Conservation (phyloP, 768 basidiomycete genomes). For the Serendipita sp. region DNA sequence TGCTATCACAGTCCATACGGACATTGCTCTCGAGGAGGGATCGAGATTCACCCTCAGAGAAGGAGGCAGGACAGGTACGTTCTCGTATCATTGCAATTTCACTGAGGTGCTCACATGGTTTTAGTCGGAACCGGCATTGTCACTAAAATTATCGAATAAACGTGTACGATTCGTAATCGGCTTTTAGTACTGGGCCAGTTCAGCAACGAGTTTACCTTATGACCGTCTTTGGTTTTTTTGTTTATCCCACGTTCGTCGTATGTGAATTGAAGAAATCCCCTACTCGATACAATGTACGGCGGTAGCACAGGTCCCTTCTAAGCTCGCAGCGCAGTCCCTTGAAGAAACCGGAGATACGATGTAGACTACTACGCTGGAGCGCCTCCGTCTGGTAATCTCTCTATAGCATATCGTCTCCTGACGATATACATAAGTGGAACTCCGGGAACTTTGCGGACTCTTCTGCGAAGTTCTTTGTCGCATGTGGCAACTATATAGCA, state of each 20-base stretch:
- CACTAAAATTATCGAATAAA: slow-evolving; percentile 50
- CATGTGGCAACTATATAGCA: slow-evolving; percentile 98
- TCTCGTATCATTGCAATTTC: slow-evolving; percentile 10
- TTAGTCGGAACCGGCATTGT: slow-evolving; percentile 89
- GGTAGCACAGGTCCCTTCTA: too few relatives aligned
- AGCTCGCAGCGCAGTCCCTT: too few relatives aligned
- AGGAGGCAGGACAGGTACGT: slow-evolving; percentile 74
- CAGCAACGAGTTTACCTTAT: background rate
- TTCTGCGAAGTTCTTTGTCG: slow-evolving; percentile 81
- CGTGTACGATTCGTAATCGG: background rate
- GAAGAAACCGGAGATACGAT: too few relatives aligned
- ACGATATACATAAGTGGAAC: slow-evolving; percentile 98
- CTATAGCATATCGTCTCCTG: slow-evolving; percentile 81
- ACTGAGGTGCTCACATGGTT: slow-evolving; percentile 8
- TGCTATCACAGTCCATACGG: slow-evolving; percentile 64
- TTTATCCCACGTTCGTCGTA: background rate
- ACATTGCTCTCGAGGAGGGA: slow-evolving; percentile 80
- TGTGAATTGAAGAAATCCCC: background rate
- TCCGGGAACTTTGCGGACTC: slow-evolving; percentile 83
- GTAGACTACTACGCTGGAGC: slow-evolving; percentile 44
- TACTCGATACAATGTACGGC: background rate
- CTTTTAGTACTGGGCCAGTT: background rate
- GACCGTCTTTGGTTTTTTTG: background rate
- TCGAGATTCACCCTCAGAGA: slow-evolving; percentile 92
- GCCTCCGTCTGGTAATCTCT: slow-evolving; percentile 86